These are phyloP conservation scores for Phytophthora quininea DNA, from an alignment of 352 stramenopile species.

Conservation along the genomic window DNA sequence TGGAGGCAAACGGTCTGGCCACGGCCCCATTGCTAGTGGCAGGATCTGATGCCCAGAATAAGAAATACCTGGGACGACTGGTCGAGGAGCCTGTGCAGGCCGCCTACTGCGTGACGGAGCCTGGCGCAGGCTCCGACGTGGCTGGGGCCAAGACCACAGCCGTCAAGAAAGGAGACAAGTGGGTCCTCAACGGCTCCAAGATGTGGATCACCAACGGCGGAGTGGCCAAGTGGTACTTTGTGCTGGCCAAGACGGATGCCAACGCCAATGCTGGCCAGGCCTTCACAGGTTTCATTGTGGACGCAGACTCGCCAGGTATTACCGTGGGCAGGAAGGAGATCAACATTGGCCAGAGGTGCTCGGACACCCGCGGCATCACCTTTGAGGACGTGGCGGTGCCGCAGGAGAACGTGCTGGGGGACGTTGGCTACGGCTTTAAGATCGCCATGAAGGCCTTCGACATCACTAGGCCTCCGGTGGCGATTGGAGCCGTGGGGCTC, in stretches of 20 bases:
- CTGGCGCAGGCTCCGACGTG: constrained; percentile 89
- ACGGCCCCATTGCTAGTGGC: constrained; percentile 86
- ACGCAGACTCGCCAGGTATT: constrained; percentile 87
- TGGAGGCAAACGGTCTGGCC: constrained; percentile 89
- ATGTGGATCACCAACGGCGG: constrained; percentile 95
- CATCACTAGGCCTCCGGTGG: constrained; percentile 88
- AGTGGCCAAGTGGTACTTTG: constrained; percentile 92
- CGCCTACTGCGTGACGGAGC: constrained; percentile 92
- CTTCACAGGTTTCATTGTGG: constrained; percentile 93
- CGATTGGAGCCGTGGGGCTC: constrained; percentile 86
- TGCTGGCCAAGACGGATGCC: constrained; percentile 90
- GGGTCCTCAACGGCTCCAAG: constrained; percentile 93
- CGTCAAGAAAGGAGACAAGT: constrained; percentile 94
- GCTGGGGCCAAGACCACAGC: constrained; percentile 90
- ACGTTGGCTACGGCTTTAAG: constrained; percentile 91
- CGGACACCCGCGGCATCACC: constrained; percentile 89
- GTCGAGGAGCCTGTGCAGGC: constrained; percentile 84
- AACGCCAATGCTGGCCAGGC: constrained; percentile 69
- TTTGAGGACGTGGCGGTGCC: constrained; percentile 92
- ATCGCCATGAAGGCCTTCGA: constrained; percentile 94
- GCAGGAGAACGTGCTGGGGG: constrained; percentile 86
- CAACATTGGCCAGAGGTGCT: constrained; percentile 92
- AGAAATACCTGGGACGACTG: constrained; percentile 88
- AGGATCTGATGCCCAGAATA: constrained; percentile 79
- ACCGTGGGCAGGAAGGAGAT: constrained; percentile 90